Conservation (phyloP, 148 eudicot genomes). For the Rhododendron vialii region DNA sequence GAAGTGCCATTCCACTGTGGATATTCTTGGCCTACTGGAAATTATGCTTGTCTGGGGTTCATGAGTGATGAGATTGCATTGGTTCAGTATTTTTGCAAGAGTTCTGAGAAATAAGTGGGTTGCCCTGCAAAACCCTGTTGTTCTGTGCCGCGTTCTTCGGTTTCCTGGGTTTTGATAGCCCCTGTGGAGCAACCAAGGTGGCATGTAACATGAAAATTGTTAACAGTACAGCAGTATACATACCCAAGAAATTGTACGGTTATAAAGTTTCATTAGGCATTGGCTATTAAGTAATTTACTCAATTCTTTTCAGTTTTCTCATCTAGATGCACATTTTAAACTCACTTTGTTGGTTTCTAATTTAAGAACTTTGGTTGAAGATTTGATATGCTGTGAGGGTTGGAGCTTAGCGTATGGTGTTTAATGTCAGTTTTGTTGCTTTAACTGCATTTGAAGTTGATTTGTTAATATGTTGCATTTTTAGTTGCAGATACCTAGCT, state of each 20-base stretch:
- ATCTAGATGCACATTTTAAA: background rate
- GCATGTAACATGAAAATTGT: background rate
- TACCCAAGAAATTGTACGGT: no score
- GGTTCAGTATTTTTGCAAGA: background rate
- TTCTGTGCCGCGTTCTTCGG: background rate
- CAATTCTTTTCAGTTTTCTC: background rate
- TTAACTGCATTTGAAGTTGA: background rate
- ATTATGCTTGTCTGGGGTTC: background rate
- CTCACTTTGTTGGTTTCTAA: background rate
- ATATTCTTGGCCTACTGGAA: background rate
- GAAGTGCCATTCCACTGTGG: background rate
- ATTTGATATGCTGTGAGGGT: background rate
- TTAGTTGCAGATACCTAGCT: slow-evolving; percentile 12
- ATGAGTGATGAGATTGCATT: background rate
- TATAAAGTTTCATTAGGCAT: background rate
- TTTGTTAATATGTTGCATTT: background rate
- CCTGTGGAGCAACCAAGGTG: background rate
- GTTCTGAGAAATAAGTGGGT: background rate
- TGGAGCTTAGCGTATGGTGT: background rate
- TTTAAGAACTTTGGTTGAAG: background rate
- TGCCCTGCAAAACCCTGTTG: background rate
- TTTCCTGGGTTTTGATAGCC: background rate
- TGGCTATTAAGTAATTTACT: background rate
- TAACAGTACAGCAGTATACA: background rate
- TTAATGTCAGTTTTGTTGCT: background rate